These are phyloP conservation scores for Raffaelea arxii DNA, from an alignment of 2,329 filamentous ascomycete species.

Conservation along the genomic window DNA sequence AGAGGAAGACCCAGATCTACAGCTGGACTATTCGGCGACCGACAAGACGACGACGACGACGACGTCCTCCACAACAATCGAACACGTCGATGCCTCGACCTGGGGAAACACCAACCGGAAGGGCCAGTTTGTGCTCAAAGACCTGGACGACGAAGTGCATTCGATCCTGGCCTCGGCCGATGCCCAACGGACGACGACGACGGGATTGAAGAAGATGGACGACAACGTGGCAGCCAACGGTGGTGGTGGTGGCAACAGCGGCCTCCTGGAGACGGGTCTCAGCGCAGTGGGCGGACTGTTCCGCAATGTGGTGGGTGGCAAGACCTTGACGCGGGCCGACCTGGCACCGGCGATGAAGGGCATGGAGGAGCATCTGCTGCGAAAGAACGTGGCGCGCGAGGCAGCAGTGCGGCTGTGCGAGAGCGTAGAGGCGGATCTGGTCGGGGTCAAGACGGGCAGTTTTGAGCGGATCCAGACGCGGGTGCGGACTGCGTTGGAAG, in stretches of 20 bases:
- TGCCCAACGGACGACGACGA: constrained; percentile 34
- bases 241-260: constrained; percentile 37
- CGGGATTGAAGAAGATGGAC: neutral
- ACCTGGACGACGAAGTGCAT: constrained; percentile 88
- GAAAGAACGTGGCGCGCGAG: constrained; percentile 94
- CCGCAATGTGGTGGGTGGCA: constrained; percentile 89
- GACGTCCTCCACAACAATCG: constrained; percentile 35
- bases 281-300: constrained; percentile 82
- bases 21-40: constrained; percentile 80
- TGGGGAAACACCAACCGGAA: constrained; percentile 87
- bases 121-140: constrained; percentile 88
- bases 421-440: constrained; percentile 79
- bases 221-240: constrained; percentile 32
- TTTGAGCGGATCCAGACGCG: constrained; percentile 65
- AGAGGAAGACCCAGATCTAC: constrained; percentile 68
- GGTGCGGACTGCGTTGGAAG: constrained; percentile 80
- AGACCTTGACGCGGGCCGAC: constrained; percentile 80
- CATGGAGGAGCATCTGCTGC: constrained; percentile 89
- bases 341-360: constrained; percentile 86
- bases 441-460: constrained; percentile 82
- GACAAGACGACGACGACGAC: constrained; percentile 24
- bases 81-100: constrained; percentile 65
- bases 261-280: constrained; percentile 69
- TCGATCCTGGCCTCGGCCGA: constrained; percentile 74
- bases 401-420: constrained; percentile 85